phyloP scores from a whole-genome alignment of 768 basidiomycete species.

The Calvatia gigantea region DNA sequence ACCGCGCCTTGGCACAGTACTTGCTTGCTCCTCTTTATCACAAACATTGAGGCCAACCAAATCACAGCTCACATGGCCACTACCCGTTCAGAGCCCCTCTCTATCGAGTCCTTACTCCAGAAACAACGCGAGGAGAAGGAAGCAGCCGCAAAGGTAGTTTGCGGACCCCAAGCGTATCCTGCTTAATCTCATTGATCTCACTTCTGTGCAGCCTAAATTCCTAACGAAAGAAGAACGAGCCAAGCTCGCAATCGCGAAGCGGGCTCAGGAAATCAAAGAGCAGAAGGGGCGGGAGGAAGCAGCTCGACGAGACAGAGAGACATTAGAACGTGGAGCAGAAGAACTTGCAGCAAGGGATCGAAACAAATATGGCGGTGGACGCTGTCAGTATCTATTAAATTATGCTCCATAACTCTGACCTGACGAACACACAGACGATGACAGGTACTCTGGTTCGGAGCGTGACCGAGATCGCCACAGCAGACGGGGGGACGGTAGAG shows the following conservation, averaged over 20 bases:
- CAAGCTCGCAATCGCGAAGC: constrained; percentile 81
- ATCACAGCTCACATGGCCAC: constrained; percentile 41
- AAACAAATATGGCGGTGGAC: constrained; percentile 36
- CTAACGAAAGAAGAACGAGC: constrained; percentile 90
- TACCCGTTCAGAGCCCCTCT: constrained; percentile 66
- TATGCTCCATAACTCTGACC: constrained; percentile 10
- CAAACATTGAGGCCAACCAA: no score
- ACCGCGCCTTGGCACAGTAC: background rate
- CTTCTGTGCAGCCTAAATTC: constrained; percentile 81
- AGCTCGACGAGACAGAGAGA: constrained; percentile 57
- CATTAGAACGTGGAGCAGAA: constrained; percentile 74
- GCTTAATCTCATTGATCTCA: background rate
- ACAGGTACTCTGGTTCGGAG: constrained; percentile 49
- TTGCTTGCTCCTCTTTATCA: no score
- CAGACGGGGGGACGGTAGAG: constrained; percentile 15
- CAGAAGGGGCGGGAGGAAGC: constrained; percentile 66
- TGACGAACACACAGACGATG: constrained; percentile 40
- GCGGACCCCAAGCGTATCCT: background rate
- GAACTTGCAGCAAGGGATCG: constrained; percentile 47
- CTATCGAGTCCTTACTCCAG: constrained; percentile 82
- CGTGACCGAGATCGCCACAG: constrained; percentile 37
- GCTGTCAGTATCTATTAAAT: constrained; percentile 32
- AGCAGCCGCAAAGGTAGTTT: constrained; percentile 77
- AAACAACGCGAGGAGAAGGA: constrained; percentile 90
- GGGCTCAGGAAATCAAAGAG: constrained; percentile 76